These are phyloP conservation scores for Cadophora gregata DNA, from an alignment of 2,329 filamentous ascomycete genomes.

Conservation along the genomic window DNA sequence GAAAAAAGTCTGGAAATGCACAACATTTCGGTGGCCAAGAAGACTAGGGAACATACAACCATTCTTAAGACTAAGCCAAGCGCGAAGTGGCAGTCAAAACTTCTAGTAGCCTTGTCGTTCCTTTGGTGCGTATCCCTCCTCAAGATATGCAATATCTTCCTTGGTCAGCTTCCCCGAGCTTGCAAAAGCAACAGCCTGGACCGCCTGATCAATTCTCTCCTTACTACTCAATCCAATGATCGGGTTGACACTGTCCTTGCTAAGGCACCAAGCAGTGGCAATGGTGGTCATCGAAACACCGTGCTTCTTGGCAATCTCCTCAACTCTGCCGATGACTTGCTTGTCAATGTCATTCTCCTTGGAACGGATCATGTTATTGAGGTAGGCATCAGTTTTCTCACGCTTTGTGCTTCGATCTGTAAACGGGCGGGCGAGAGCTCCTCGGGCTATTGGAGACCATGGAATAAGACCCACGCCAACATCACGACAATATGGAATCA, in stretches of 20 bases:
- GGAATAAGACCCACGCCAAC: slow-evolving; percentile 47
- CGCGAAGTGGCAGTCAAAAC: background rate
- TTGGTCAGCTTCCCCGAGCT: slow-evolving; percentile 53
- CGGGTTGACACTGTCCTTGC: slow-evolving; percentile 54
- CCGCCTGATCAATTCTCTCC: slow-evolving; percentile 60
- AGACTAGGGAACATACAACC: too few species aligned
- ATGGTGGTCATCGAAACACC: slow-evolving; percentile 64
- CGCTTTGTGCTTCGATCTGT: slow-evolving; percentile 33
- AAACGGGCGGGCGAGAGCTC: slow-evolving; percentile 44
- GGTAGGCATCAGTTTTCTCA: slow-evolving; percentile 34
- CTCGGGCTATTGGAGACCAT: slow-evolving; percentile 48
- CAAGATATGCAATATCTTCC: slow-evolving; percentile 61
- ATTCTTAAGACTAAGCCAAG: background rate
- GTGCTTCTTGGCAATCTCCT: slow-evolving; percentile 62
- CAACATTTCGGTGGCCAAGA: too few species aligned
- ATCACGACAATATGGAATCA: slow-evolving; percentile 46
- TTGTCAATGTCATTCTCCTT: slow-evolving; percentile 42
- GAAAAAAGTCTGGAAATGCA: background rate
- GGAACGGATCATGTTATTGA: slow-evolving; percentile 31
- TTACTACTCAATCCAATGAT: slow-evolving; percentile 61
- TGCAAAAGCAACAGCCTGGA: slow-evolving; percentile 49
- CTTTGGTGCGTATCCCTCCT: slow-evolving; percentile 57
- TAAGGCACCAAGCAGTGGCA: slow-evolving; percentile 61
- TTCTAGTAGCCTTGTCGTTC: slow-evolving; percentile 31
- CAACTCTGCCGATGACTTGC: slow-evolving; percentile 50